These are phyloP conservation scores for Salix caprea DNA, from an alignment of 345 rosid genomes.

Conservation along the genomic window DNA sequence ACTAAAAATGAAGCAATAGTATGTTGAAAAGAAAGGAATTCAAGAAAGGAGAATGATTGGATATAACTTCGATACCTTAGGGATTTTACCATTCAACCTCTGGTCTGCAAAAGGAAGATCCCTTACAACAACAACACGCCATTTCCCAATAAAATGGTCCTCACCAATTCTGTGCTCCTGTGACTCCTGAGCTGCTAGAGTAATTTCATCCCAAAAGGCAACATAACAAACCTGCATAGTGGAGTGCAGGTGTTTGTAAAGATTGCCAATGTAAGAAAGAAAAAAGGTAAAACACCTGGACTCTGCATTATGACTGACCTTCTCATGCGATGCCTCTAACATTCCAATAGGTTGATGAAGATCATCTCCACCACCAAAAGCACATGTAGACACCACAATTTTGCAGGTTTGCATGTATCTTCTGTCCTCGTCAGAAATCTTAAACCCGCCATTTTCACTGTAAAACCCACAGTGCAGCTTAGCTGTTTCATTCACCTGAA, in stretches of 20 bases:
- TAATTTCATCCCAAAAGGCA: conserved; percentile 93
- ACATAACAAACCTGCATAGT: conserved; percentile 83
- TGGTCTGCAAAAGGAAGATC: conserved; percentile 88
- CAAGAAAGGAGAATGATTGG: background rate
- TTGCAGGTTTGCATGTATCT: conserved; percentile 57
- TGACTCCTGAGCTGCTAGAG: conserved; percentile 62
- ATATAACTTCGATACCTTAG: conserved; percentile 56
- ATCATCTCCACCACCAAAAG: conserved; percentile 97
- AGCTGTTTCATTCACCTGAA: conserved; percentile 63
- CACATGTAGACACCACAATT: conserved; percentile 82
- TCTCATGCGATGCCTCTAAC: conserved; percentile 55
- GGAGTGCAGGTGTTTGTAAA: conserved; percentile 15
- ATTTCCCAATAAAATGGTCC: conserved; percentile 62
- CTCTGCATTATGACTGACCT: conserved; percentile 44
- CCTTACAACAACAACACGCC: conserved; percentile 75
- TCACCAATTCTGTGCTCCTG: conserved; percentile 54
- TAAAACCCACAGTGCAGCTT: conserved; percentile 79
- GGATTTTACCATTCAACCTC: conserved; percentile 94
- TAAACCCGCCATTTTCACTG: conserved; percentile 74
- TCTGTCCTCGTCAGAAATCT: conserved; percentile 59
- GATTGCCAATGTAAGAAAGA: background rate
- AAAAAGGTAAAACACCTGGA: background rate
- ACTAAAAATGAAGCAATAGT: background rate
- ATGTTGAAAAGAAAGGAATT: background rate
- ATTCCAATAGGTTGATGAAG: conserved; percentile 94